Conservation (phyloP, 345 rosid species). For the Pistacia integerrima region DNA sequence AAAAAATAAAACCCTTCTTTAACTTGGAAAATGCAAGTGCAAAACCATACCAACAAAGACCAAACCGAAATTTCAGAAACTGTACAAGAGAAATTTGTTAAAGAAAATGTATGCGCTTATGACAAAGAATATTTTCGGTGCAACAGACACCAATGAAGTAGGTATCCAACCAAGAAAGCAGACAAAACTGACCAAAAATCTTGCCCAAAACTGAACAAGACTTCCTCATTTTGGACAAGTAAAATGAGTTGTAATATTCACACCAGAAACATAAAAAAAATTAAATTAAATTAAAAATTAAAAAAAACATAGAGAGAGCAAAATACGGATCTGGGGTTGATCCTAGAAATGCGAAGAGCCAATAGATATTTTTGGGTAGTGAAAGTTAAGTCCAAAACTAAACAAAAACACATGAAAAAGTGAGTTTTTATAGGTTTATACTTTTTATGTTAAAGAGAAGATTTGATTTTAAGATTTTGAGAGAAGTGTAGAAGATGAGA, state of each 20-base stretch:
- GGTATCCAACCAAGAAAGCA: constrained; percentile 19
- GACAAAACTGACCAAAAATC: constrained; percentile 12
- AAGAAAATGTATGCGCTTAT: background rate
- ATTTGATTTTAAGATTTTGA: too few relatives aligned
- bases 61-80: constrained; percentile 5
- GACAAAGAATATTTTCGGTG: constrained; percentile 3
- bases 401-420: too few relatives aligned
- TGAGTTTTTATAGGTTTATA: too few relatives aligned
- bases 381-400: too few relatives aligned
- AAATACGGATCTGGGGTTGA: constrained; percentile 18
- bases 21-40: constrained; percentile 5
- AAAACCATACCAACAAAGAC: background rate
- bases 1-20: background rate
- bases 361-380: constrained; percentile 13
- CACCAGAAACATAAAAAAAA: background rate
- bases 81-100: background rate
- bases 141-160: constrained; percentile 7
- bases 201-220: background rate
- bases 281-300: too few relatives aligned
- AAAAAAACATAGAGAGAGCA: background rate
- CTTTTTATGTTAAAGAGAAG: too few relatives aligned
- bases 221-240: background rate
- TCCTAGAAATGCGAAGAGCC: constrained; percentile 18
- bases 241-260: background rate
- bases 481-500: too few relatives aligned